Conservation (phyloP, 1,284 basidiomycete species). For the Trametes sp. region DNA sequence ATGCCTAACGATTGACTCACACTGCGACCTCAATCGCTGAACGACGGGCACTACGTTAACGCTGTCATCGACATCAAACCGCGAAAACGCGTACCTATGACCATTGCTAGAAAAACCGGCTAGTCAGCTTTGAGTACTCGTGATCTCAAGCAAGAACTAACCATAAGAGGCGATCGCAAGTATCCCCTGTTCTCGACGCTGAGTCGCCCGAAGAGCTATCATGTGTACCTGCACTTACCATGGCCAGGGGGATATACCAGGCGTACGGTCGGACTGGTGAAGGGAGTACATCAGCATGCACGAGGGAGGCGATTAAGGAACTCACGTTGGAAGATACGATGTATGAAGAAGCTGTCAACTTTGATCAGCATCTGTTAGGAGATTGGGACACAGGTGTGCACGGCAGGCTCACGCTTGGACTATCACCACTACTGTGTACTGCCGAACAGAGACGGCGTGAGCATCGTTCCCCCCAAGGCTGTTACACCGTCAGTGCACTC, state of each 20-base stretch:
- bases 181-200: conserved; percentile 4
- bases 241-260: conserved; percentile 25
- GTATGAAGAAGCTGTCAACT: conserved; percentile 25
- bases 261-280: conserved; percentile 22
- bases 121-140: background rate
- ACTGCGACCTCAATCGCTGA: background rate
- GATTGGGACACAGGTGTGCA: too few species aligned
- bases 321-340: conserved; percentile 27
- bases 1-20: background rate
- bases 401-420: conserved; percentile 25
- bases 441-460: background rate
- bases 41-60: too few species aligned
- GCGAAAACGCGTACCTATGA: background rate
- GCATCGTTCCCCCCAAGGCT: background rate
- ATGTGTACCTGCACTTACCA: conserved; percentile 6
- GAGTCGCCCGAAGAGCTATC: too few species aligned
- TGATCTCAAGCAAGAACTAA: background rate
- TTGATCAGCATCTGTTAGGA: background rate
- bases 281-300: background rate
- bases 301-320: too few species aligned
- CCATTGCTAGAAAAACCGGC: background rate
- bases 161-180: conserved; percentile 23
- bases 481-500: background rate
- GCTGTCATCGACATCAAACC: too few species aligned
- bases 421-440: conserved; percentile 26